These are phyloP conservation scores for Rachicladosporium sp. DNA, from an alignment of 2,329 filamentous ascomycete species.

Conservation along the genomic window DNA sequence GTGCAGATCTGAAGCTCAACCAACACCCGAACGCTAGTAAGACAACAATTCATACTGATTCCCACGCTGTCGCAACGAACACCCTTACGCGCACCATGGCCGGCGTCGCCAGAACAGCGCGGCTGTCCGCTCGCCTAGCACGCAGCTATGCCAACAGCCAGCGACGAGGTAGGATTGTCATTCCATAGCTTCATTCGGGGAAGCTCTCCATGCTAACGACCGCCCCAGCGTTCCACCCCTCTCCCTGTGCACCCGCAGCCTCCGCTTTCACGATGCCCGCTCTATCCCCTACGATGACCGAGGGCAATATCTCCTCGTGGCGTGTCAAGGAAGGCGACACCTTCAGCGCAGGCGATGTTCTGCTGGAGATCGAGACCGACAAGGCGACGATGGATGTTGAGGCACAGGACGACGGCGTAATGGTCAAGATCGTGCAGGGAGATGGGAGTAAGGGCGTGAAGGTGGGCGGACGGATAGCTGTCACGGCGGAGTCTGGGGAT, in stretches of 20 bases:
- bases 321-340: constrained; percentile 77
- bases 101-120: constrained; percentile 16
- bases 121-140: constrained; percentile 18
- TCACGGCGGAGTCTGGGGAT: constrained; percentile 70
- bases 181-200: not conserved
- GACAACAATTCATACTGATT: too few relatives aligned
- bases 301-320: constrained; percentile 79
- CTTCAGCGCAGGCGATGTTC: constrained; percentile 71
- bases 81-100: constrained; percentile 12
- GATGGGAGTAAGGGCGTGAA: constrained; percentile 66
- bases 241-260: constrained; percentile 45
- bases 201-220: constrained; percentile 5
- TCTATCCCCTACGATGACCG: constrained; percentile 85
- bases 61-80: too few relatives aligned
- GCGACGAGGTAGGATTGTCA: constrained; percentile 9
- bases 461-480: constrained; percentile 70
- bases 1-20: too few relatives aligned
- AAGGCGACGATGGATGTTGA: constrained; percentile 94
- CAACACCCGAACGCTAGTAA: too few relatives aligned
- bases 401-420: constrained; percentile 75
- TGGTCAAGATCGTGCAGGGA: constrained; percentile 67
- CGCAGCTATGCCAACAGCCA: constrained; percentile 15
- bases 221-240: constrained; percentile 15
- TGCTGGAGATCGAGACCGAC: constrained; percentile 87
- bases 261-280: constrained; percentile 88